Percentiles rank a stretch among this genome's conserved stretches.
phyloP scores from a whole-genome alignment of 768 basidiomycete species.

The Leccinum variicolor region DNA sequence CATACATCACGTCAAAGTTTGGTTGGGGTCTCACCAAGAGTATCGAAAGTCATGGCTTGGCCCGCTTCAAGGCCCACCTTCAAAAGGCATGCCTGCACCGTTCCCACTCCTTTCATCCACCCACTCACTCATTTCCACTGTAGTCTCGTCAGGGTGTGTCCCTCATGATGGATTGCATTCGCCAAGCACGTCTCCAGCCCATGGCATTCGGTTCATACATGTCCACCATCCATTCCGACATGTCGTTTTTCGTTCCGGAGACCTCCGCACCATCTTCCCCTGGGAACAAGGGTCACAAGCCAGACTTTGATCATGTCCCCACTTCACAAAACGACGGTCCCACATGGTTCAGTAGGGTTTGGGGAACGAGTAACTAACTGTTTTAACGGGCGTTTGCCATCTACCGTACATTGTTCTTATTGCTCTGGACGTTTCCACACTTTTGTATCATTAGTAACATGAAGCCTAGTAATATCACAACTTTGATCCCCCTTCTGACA shows the following conservation, averaged over 20 bases:
- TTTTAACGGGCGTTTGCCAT: constrained; percentile 1
- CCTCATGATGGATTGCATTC: constrained; percentile 72
- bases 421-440: constrained; percentile 11
- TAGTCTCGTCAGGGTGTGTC: constrained; percentile 89
- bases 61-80: constrained; percentile 82
- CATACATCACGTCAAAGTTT: constrained; percentile 81
- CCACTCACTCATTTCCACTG: neutral
- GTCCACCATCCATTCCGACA: constrained; percentile 32
- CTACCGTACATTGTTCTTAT: constrained; percentile 17
- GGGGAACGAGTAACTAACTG: constrained; percentile 18
- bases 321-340: constrained; percentile 10
- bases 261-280: constrained; percentile 12
- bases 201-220: constrained; percentile 41
- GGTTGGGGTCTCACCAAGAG: constrained; percentile 87
- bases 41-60: constrained; percentile 84
- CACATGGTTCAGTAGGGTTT: constrained; percentile 27
- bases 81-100: constrained; percentile 61
- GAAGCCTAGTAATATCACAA: constrained; percentile 19
- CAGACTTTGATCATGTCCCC: constrained; percentile 12
- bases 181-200: constrained; percentile 67
- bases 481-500: neutral
- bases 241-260: constrained; percentile 26
- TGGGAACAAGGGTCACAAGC: constrained; percentile 12
- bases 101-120: neutral
- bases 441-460: constrained; percentile 32